These are phyloP conservation scores for Blastobotrys apis DNA, from an alignment of 1,139 yeast species.

Conservation along the genomic window DNA sequence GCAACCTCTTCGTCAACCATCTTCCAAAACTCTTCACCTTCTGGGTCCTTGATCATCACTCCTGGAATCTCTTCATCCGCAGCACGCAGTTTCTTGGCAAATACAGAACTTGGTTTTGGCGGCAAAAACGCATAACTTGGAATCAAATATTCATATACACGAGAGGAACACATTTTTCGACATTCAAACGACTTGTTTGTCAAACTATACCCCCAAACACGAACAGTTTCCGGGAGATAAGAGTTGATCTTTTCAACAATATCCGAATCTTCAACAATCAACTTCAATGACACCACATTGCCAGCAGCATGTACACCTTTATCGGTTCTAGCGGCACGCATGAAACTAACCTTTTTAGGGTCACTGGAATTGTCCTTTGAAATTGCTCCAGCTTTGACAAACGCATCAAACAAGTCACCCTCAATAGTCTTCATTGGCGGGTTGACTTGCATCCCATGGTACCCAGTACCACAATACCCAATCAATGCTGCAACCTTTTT, in stretches of 20 bases:
- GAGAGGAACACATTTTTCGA: slow-evolving; percentile 88
- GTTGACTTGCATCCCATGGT: slow-evolving; percentile 95
- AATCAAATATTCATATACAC: slow-evolving; percentile 87
- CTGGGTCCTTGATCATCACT: slow-evolving; percentile 52
- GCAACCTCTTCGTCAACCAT: slow-evolving; percentile 38
- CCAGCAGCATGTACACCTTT: slow-evolving; percentile 99
- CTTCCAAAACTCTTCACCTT: slow-evolving; percentile 72
- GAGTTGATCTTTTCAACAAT: slow-evolving; percentile 68
- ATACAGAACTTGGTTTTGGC: slow-evolving; percentile 71
- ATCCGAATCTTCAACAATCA: slow-evolving; percentile 85
- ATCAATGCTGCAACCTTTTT: slow-evolving; percentile 86
- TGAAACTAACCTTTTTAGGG: slow-evolving; percentile 82
- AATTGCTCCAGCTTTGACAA: slow-evolving; percentile 84
- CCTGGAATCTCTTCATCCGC: slow-evolving; percentile 57
- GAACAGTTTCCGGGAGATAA: slow-evolving; percentile 73
- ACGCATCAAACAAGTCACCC: slow-evolving; percentile 81
- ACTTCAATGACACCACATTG: slow-evolving; percentile 79
- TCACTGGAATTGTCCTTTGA: slow-evolving; percentile 86
- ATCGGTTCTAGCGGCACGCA: slow-evolving; percentile 97
- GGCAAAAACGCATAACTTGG: slow-evolving; percentile 89
- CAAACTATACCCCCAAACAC: slow-evolving; percentile 90
- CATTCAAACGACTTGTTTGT: slow-evolving; percentile 92
- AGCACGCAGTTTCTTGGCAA: slow-evolving; percentile 55
- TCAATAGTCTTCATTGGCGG: slow-evolving; percentile 92
- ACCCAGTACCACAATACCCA: slow-evolving; percentile 98